Base-by-base conservation (phyloP, 805 yeast species). In the Yarrowia bubula region DNA sequence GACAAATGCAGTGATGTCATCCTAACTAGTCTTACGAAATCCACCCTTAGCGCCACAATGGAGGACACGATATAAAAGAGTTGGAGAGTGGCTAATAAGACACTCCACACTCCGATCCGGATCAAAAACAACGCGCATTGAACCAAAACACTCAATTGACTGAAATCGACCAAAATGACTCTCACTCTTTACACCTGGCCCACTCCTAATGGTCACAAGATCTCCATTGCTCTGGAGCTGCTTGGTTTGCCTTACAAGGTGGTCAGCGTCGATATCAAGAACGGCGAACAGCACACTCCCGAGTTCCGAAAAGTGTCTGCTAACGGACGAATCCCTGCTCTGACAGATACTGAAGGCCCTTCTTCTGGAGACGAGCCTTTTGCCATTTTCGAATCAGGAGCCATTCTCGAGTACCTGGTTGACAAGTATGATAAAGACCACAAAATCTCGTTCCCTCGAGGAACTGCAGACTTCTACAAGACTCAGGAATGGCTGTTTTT, bases 311-410 rank as follows among this genome's bases (percentile, higher is more conserved):
- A 81, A 61, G 73, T 84, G 70, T 84, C 86, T 71, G 86, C 87
- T 17, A 85, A 86, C 69, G 89, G 90, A 5, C 76, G 84, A 69
- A 82, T 87, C 61, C 90, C 91, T 33, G 79, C 85, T 0, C 73
- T 87, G 37, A 76, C 72, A 32, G 65, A 65, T 10, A 68, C 57
- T 8, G 57, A 50, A 8, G 57, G 57, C 4, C 57, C 57, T 18
- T 5, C n/a, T 14, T 37, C 41, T 8, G 55, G 14, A 4, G 48
- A 57, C 2, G 75, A 71, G 47, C 72, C 73, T 51, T 66, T 58
- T 58, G 39, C 64, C 5, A 70, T 87, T 32, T 80, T 81, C 68
- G 90, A 86, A 73, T 79, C 86, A 38, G 89, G 83, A 39, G 88
- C 90, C 2, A 86, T 86, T 67, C 72, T 87, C 73, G 74, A 78